Percentiles rank a stretch among this genome's conserved stretches.
These are phyloP conservation scores for Arxiozyma slooffiae DNA, from an alignment of 1,139 yeast genomes.

Conservation along the genomic window DNA sequence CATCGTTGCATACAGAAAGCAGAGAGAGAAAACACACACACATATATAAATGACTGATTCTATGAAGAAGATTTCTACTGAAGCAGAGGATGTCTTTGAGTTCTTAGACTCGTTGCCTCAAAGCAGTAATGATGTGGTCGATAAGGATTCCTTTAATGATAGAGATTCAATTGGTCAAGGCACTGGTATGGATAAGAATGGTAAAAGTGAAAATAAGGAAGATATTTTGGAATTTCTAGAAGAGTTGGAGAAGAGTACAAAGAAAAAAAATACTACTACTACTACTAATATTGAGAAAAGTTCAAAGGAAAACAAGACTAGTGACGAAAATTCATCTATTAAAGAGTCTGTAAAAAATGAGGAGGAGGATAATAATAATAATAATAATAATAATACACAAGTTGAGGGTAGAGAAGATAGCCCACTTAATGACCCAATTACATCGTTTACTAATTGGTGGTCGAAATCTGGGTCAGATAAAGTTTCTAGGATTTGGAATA, in stretches of 20 bases:
- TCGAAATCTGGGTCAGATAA: slow-evolving; percentile 63
- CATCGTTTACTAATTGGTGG: slow-evolving; percentile 76
- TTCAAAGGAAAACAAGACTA: slow-evolving; percentile 5
- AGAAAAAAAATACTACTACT: no score
- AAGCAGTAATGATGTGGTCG: no score
- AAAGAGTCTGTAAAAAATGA: slow-evolving; percentile 5
- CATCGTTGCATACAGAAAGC: no score
- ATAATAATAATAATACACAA: slow-evolving; percentile 5
- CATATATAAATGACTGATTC: not conserved
- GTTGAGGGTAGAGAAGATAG: slow-evolving; percentile 12
- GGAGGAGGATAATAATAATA: slow-evolving; percentile 5
- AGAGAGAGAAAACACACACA: not conserved
- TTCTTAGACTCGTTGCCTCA: slow-evolving; percentile 76
- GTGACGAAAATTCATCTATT: slow-evolving; percentile 3
- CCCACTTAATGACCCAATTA: slow-evolving; percentile 50
- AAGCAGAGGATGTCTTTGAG: slow-evolving; percentile 77
- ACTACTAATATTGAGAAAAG: slow-evolving; percentile 23
- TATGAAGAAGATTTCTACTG: slow-evolving; percentile 15
- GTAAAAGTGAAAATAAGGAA: slow-evolving; percentile 38
- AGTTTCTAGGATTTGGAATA: slow-evolving; percentile 61
- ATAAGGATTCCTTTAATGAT: no score
- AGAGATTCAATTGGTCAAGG: no score
- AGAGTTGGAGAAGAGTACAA: slow-evolving; percentile 46
- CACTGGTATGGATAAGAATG: slow-evolving; percentile 19
- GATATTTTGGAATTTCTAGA: slow-evolving; percentile 84